A percentile compares a stretch with the other conserved stretches of the same genome.
phyloP scores from a whole-genome alignment of 176 grass and related monocot species.

The Tillandsia leiboldiana region DNA sequence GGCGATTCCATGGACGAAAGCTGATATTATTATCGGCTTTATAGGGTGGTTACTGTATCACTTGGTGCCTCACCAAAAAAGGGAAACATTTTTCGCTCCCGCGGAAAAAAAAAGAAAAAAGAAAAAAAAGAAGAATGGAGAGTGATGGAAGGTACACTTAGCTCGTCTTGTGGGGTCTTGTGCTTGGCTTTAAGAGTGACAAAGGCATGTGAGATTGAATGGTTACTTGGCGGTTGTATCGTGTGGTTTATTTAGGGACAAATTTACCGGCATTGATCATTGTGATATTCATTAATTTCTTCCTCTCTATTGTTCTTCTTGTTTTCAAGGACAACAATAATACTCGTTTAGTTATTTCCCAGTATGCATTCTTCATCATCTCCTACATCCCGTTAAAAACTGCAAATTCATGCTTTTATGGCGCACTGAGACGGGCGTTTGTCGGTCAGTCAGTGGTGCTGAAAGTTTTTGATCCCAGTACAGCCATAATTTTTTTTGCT shows the following conservation, averaged over 20 bases:
- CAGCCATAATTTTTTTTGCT: too few relatives aligned
- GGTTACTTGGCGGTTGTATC: background rate
- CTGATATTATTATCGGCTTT: slow-evolving; percentile 16
- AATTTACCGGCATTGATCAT: background rate
- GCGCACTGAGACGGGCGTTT: too few relatives aligned
- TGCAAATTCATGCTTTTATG: too few relatives aligned
- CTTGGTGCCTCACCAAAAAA: background rate
- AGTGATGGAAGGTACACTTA: background rate
- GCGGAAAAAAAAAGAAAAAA: background rate
- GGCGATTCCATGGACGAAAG: slow-evolving; percentile 80
- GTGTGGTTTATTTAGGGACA: background rate
- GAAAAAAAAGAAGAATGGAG: background rate
- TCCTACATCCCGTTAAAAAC: too few relatives aligned
- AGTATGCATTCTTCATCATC: too few relatives aligned
- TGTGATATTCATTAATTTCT: too few relatives aligned
- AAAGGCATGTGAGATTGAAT: background rate
- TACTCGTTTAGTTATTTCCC: too few relatives aligned
- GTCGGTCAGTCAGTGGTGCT: too few relatives aligned
- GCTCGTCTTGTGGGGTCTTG: background rate
- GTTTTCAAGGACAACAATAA: too few relatives aligned
- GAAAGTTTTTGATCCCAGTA: too few relatives aligned
- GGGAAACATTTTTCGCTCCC: background rate
- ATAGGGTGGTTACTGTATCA: background rate
- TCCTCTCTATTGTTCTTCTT: too few relatives aligned
- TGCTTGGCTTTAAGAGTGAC: background rate